phyloP scores from a whole-genome alignment of 73 alveolate species.

The Durusdinium trenchii region DNA sequence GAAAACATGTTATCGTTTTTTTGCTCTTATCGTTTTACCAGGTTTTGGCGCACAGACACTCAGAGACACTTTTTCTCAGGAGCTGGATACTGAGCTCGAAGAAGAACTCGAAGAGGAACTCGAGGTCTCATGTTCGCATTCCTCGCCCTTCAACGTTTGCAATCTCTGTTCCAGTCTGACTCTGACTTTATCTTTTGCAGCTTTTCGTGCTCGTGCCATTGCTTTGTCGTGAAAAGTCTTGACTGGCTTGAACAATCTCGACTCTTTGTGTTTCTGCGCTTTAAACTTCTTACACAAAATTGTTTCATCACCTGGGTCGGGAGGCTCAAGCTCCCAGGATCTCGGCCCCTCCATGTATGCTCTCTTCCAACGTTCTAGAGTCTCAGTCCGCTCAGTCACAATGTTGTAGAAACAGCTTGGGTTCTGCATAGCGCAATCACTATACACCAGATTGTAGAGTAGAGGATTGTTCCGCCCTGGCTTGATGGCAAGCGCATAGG shows the following conservation, averaged over 20 bases:
- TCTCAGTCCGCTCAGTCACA: too few species aligned
- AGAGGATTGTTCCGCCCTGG: neutral
- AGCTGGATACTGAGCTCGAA: too few species aligned
- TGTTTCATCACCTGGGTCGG: neutral
- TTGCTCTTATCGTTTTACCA: too few species aligned
- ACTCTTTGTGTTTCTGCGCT: neutral
- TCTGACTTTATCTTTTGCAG: neutral
- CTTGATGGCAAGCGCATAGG: neutral
- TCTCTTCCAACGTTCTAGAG: neutral
- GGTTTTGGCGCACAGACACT: too few species aligned
- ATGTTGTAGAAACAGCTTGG: too few species aligned
- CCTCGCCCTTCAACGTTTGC: neutral
- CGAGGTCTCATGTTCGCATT: neutral
- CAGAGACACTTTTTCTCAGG: too few species aligned
- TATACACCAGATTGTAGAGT: neutral
- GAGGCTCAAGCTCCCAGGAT: conserved; percentile 4
- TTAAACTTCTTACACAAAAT: neutral
- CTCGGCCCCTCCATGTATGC: conserved; percentile 52
- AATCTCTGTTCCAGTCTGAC: neutral
- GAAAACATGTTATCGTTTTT: too few species aligned
- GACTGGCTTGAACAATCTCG: neutral
- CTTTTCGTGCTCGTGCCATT: neutral
- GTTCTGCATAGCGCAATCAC: too few species aligned
- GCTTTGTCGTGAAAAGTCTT: conserved; percentile 4
- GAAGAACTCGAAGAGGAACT: neutral